phyloP scores from a whole-genome alignment of 352 stramenopile species.

The Pythium angustatum region DNA sequence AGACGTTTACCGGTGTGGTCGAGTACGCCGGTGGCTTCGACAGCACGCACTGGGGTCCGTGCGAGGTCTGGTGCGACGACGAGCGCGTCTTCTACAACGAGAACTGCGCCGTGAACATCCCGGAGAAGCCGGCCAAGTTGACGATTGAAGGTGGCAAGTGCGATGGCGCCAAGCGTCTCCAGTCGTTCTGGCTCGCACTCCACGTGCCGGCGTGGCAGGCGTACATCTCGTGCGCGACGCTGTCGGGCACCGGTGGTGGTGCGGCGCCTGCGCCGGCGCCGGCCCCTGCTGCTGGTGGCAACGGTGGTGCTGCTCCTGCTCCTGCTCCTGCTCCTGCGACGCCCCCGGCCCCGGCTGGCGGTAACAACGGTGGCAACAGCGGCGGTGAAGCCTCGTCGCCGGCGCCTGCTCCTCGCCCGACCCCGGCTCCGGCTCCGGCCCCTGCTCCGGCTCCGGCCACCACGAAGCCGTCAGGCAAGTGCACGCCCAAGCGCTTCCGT shows the following conservation, averaged over 20 bases:
- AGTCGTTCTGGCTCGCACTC: constrained; percentile 37
- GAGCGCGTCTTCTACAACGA: constrained; percentile 40
- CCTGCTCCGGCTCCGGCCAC: no score
- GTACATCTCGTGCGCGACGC: constrained; percentile 26
- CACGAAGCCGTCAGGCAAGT: no score
- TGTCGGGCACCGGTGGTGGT: constrained; percentile 12
- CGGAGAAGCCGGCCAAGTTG: constrained; percentile 33
- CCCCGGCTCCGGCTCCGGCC: no score
- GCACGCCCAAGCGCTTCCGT: no score
- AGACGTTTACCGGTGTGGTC: constrained; percentile 13
- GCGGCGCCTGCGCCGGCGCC: no score
- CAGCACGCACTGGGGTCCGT: constrained; percentile 31
- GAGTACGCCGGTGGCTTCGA: constrained; percentile 33
- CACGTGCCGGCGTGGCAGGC: constrained; percentile 37
- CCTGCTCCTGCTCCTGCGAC: no score
- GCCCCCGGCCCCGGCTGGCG: no score
- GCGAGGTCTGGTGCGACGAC: constrained; percentile 36
- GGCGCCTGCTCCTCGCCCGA: no score
- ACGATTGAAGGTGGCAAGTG: constrained; percentile 44
- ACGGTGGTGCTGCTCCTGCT: no score
- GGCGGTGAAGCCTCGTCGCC: no score
- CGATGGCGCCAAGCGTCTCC: constrained; percentile 12
- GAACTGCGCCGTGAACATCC: constrained; percentile 44
- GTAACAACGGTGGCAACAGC: no score
- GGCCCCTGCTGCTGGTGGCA: no score